Evolutionary conservation across 2,329 filamentous ascomycete genomes (phyloP).

Genomic region (Apiospora arundinis): DNA sequence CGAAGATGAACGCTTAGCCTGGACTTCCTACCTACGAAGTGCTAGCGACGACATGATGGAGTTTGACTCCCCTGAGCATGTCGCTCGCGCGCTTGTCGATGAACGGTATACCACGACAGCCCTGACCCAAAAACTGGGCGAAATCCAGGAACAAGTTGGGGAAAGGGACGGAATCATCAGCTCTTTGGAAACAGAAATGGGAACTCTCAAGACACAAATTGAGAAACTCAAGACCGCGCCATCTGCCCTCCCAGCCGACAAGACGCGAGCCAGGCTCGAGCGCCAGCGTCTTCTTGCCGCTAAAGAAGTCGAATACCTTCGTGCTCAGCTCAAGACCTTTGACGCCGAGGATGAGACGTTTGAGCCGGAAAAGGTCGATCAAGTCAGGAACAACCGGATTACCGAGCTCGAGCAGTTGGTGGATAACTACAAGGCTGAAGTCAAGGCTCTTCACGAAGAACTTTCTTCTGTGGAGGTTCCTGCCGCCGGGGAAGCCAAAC

Average conservation of each 20-base stretch:
- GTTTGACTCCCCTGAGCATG: slow-evolving; percentile 86
- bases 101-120: slow-evolving; percentile 81
- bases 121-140: slow-evolving; percentile 81
- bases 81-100: slow-evolving; percentile 83
- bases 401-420: slow-evolving; percentile 85
- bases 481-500: slow-evolving; percentile 39
- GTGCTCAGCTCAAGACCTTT: slow-evolving; percentile 87
- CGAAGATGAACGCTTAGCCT: slow-evolving; percentile 86
- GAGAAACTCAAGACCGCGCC: slow-evolving; percentile 68
- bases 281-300: slow-evolving; percentile 83
- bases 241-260: slow-evolving; percentile 61
- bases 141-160: slow-evolving; percentile 76
- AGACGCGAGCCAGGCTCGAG: slow-evolving; percentile 78
- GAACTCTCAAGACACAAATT: slow-evolving; percentile 68
- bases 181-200: slow-evolving; percentile 73
- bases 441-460: slow-evolving; percentile 76
- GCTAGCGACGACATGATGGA: slow-evolving; percentile 67
- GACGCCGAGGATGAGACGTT: slow-evolving; percentile 89
- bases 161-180: slow-evolving; percentile 80
- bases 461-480: slow-evolving; percentile 68
- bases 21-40: slow-evolving; percentile 83
- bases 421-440: slow-evolving; percentile 83
- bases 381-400: slow-evolving; percentile 75
- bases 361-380: slow-evolving; percentile 79
- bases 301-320: slow-evolving; percentile 93